Conservation (phyloP, 371 early-diverging fungal species). For the Dichotomocladium elegans region DNA sequence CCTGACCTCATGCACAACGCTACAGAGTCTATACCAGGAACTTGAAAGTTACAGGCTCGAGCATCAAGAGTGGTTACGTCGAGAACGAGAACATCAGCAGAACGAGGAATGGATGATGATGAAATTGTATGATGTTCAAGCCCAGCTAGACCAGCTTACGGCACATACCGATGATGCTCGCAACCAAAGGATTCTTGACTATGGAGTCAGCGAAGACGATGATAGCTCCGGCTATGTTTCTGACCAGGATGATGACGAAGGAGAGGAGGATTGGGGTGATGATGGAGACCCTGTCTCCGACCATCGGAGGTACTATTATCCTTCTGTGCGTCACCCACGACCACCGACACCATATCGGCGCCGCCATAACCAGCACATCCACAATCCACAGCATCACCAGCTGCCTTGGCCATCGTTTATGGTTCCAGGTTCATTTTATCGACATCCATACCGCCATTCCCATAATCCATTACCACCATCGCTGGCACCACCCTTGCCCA, state of each 20-base stretch:
- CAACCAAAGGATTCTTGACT: not conserved
- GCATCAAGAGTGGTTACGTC: not conserved
- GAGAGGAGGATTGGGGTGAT: not conserved
- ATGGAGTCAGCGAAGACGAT: not conserved
- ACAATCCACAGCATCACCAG: not conserved
- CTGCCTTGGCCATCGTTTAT: not conserved
- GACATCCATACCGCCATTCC: not conserved
- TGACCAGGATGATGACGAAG: not conserved
- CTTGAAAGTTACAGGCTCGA: not conserved
- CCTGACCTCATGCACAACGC: not conserved
- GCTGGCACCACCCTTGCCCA: no score
- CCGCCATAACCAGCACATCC: not conserved
- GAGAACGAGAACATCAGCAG: not conserved
- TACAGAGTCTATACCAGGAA: not conserved
- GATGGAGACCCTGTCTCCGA: no score
- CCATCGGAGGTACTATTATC: not conserved
- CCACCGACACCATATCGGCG: not conserved
- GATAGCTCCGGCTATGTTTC: not conserved
- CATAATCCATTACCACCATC: not conserved
- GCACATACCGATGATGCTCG: not conserved
- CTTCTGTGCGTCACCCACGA: not conserved
- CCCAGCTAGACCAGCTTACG: not conserved
- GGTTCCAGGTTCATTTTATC: not conserved
- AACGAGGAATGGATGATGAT: not conserved
- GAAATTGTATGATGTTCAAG: not conserved